Conservation (phyloP, 2,329 filamentous ascomycete genomes). For the Aaosphaeria pasadenensis region DNA sequence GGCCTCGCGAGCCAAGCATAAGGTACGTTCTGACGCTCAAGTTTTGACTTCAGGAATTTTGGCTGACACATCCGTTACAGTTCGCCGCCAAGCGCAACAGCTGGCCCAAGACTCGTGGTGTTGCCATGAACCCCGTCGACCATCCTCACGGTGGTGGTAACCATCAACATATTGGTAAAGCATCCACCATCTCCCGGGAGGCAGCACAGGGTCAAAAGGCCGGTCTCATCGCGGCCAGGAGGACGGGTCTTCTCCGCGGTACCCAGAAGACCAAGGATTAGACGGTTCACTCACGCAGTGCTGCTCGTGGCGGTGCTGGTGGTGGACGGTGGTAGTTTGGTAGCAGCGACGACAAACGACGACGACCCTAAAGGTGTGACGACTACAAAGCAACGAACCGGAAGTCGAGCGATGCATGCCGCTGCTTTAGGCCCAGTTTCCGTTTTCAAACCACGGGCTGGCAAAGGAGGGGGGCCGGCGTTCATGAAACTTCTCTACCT, state of each 20-base stretch:
- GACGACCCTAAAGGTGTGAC: too few species aligned
- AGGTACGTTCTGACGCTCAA: conserved; percentile 40
- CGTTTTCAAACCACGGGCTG: too few species aligned
- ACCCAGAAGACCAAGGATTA: conserved; percentile 99
- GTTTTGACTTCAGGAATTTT: neutral
- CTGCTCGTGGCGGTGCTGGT: neutral
- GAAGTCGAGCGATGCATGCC: too few species aligned
- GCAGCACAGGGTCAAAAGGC: conserved; percentile 99
- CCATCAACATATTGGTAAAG: conserved; percentile 99
- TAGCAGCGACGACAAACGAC: too few species aligned
- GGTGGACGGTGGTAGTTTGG: neutral
- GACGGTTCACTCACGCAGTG: conserved; percentile 3
- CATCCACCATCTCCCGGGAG: conserved; percentile 98
- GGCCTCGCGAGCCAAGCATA: conserved; percentile 99
- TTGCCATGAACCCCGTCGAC: conserved; percentile 99
- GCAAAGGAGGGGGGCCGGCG: too few species aligned
- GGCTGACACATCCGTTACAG: conserved; percentile 28
- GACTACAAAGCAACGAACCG: too few species aligned
- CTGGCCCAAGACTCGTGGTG: conserved; percentile 99
- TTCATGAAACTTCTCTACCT: too few species aligned
- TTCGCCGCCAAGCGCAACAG: conserved; percentile 99
- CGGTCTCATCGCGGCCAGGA: conserved; percentile 98
- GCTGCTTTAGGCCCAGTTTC: too few species aligned
- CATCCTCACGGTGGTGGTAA: conserved; percentile 83
- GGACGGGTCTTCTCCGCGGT: conserved; percentile 99